Percentiles rank a stretch among this genome's conserved stretches.
phyloP scores from a whole-genome alignment of 1,284 basidiomycete genomes.

The Tilletia setariae region DNA sequence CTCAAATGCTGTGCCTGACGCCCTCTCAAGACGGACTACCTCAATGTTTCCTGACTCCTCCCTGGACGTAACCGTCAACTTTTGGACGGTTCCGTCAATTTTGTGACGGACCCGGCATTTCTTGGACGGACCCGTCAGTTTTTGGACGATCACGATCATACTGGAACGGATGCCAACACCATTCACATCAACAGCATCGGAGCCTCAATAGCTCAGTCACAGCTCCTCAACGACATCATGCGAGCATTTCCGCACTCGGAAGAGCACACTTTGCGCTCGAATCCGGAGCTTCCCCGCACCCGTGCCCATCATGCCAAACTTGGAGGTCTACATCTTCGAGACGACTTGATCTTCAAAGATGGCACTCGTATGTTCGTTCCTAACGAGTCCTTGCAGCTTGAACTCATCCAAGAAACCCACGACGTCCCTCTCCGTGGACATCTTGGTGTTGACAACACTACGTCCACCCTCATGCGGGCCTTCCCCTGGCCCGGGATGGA shows the following conservation, averaged over 20 bases:
- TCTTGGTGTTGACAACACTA: too few species aligned
- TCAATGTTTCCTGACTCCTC: not conserved
- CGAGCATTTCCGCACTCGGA: not conserved
- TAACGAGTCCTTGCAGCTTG: not conserved
- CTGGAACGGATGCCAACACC: too few species aligned
- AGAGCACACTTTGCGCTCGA: not conserved
- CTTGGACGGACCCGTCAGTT: too few species aligned
- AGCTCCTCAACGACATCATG: not conserved
- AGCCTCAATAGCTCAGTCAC: too few species aligned
- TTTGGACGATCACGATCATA: too few species aligned
- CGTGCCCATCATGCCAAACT: not conserved
- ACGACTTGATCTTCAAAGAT: not conserved
- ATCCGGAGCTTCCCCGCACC: not conserved
- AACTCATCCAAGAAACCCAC: conserved; percentile 36
- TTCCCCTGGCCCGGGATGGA: conserved; percentile 56
- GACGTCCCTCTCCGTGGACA: conserved; percentile 31
- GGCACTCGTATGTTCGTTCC: not conserved
- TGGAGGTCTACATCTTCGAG: not conserved
- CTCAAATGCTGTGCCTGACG: conserved; percentile 22
- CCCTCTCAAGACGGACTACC: conserved; percentile 25
- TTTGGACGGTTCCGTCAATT: too few species aligned
- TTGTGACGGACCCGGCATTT: too few species aligned
- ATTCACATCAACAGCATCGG: too few species aligned
- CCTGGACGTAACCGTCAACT: too few species aligned
- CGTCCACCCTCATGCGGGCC: too few species aligned